These are phyloP conservation scores for Gynostemma pentaphyllum DNA, from an alignment of 306 rosid species.

Conservation along the genomic window DNA sequence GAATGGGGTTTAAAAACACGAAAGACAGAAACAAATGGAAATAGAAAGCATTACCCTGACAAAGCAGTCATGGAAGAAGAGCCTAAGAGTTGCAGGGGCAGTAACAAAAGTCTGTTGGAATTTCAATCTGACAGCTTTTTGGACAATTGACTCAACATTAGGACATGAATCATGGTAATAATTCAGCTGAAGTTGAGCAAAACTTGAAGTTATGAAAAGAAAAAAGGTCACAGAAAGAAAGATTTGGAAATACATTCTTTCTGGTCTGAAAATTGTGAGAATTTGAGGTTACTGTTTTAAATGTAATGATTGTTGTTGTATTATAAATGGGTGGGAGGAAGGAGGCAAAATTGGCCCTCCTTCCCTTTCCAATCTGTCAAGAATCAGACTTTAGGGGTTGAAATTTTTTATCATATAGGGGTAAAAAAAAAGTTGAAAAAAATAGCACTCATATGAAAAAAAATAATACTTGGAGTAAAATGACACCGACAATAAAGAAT, in stretches of 20 bases:
- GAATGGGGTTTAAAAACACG: no score
- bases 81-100: conserved; percentile 81
- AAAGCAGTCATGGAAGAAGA: conserved; percentile 87
- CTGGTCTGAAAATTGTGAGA: neutral
- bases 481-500: neutral
- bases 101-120: conserved; percentile 51
- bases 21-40: neutral
- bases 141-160: conserved; percentile 57
- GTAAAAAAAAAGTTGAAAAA: neutral
- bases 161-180: conserved; percentile 59
- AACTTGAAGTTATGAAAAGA: conserved; percentile 15
- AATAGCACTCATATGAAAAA: neutral
- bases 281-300: neutral
- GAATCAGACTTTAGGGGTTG: neutral
- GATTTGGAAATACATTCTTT: conserved; percentile 25
- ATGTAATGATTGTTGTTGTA: neutral
- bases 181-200: conserved; percentile 34
- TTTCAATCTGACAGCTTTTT: conserved; percentile 43
- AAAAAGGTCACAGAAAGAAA: conserved; percentile 18
- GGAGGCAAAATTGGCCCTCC: neutral
- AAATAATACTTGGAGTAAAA: neutral
- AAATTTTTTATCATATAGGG: neutral
- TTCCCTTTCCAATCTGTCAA: neutral
- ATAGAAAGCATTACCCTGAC: conserved; percentile 30
- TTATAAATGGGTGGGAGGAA: neutral